Base-by-base conservation (phyloP, 768 basidiomycete species). In the Nidularia pulvinata region DNA sequence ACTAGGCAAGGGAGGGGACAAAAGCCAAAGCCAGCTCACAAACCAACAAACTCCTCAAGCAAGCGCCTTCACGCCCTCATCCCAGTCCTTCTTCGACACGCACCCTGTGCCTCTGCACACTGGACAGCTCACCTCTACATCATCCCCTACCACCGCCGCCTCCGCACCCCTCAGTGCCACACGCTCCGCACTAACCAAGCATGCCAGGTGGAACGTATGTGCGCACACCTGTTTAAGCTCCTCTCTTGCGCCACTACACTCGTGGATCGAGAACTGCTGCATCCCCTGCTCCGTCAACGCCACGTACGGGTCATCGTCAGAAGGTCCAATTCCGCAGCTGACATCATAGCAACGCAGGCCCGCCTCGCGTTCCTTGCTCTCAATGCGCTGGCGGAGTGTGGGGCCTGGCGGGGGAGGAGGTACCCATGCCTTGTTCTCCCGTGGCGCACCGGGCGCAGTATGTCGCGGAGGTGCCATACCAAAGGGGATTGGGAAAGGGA, bases 291-390 rank as follows among this genome's bases (percentile, higher is more conserved):
- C 65, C 0, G 63, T 60, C 14, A 65, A 49, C 48, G 63, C 65
- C 5, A 77, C 67, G 44, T 68, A 69, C 11, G 88, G 88, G 43
- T 89, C 86, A 13, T 89, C 88, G 53, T 90, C 88, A 11, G 82
- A 84, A 6, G 88, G 88, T 0, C 89, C 91, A 32, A 91, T 64
- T 2, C 88, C 88, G 65, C 91, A 93, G 55, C 82, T 84, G 32
- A 84, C 69, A 60, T 91, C 90, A 37, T 73, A 81, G 64, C 91
- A 93, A 48, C 91, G 75, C 59, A 90, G 62, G 1, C 88, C 90
- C 19, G 81, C 78, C 63, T 89, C 88, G 19, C 85, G 80, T 66
- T 92, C 91, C 52, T 81, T 76, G 54, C 80, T 77, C 66, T 93
- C 91, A 14, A 93, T 75, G 5, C 84, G 80, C 65, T 91, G 83